Evolutionary conservation across 2,329 filamentous ascomycete species (phyloP).

Genomic region (Xenoacremonium recifei): DNA sequence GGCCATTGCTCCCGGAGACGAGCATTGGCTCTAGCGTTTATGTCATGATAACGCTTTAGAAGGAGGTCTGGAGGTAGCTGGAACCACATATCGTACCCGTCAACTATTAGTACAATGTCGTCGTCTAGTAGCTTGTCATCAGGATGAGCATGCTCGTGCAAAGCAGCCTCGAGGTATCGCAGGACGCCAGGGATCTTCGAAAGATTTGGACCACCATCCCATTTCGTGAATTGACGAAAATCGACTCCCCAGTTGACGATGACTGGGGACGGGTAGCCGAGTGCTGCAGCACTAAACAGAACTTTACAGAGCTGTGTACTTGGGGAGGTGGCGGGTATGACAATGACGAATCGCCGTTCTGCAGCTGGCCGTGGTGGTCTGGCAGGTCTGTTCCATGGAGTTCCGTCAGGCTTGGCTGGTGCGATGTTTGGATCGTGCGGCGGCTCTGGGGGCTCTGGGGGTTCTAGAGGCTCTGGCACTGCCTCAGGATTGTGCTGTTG

Average conservation of each 20-base stretch:
- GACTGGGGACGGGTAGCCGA: conserved; percentile 20
- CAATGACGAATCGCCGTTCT: conserved; percentile 16
- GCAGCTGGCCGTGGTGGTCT: too few species aligned
- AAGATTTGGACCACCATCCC: conserved; percentile 15
- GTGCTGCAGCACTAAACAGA: conserved; percentile 15
- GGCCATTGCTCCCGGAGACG: conserved; percentile 15
- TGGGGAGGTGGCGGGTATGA: conserved; percentile 17
- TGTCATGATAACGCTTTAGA: conserved; percentile 20
- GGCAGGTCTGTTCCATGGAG: too few species aligned
- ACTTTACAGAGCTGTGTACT: conserved; percentile 22
- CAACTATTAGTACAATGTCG: conserved; percentile 24
- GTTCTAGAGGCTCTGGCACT: too few species aligned
- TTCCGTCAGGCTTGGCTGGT: too few species aligned
- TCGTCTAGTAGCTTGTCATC: conserved; percentile 13
- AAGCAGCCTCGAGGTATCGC: conserved; percentile 16
- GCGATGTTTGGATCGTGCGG: too few species aligned
- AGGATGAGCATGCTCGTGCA: conserved; percentile 5
- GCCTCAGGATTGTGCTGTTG: too few species aligned
- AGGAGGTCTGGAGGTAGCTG: conserved; percentile 26
- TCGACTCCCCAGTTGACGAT: conserved; percentile 22
- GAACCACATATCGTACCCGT: conserved; percentile 28
- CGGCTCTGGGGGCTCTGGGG: too few species aligned
- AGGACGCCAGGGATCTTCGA: conserved; percentile 21
- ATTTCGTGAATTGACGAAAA: conserved; percentile 5
- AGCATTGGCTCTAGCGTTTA: conserved; percentile 12